phyloP scores from a whole-genome alignment of 371 early-diverging fungal genomes.

The Massospora cicadina region DNA sequence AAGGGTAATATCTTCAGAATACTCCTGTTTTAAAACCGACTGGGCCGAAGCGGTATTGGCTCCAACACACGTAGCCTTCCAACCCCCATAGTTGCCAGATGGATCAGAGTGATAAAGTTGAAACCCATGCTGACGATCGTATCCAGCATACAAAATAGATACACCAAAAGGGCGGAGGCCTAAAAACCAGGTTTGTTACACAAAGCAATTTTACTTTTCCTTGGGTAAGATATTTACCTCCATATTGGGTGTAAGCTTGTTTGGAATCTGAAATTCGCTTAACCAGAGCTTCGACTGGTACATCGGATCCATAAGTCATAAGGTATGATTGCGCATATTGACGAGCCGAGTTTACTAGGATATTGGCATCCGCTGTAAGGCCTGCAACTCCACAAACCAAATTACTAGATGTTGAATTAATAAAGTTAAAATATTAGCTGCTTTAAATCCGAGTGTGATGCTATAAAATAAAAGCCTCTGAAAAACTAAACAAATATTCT shows the following conservation, averaged over 20 bases:
- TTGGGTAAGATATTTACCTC: slow-evolving; percentile 30
- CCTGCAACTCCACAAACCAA: slow-evolving; percentile 97
- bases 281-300: slow-evolving; percentile 88
- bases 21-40: slow-evolving; percentile 85
- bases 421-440: slow-evolving; percentile 8
- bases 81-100: slow-evolving; percentile 95
- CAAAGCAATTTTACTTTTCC: background rate
- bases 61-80: slow-evolving; percentile 98
- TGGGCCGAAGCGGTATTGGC: slow-evolving; percentile 83
- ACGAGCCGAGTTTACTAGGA: slow-evolving; percentile 81
- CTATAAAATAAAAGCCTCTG: too few species aligned
- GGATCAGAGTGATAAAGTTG: slow-evolving; percentile 98
- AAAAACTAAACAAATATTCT: slow-evolving; percentile 2
- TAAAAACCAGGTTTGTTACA: slow-evolving; percentile 11
- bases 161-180: slow-evolving; percentile 98
- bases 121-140: slow-evolving; percentile 78
- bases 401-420: slow-evolving; percentile 28
- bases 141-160: slow-evolving; percentile 94
- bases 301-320: slow-evolving; percentile 69
- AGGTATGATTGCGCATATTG: slow-evolving; percentile 80
- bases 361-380: slow-evolving; percentile 94
- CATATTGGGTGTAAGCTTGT: slow-evolving; percentile 97
- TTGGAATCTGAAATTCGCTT: slow-evolving; percentile 88
- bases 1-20: slow-evolving; percentile 72
- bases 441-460: too few species aligned